Evolutionary conservation across 192 early-diverging fungal species (phyloP), one percentile per base, ranked within the genome.

Genomic region (Cetraspora pellucida): DNA sequence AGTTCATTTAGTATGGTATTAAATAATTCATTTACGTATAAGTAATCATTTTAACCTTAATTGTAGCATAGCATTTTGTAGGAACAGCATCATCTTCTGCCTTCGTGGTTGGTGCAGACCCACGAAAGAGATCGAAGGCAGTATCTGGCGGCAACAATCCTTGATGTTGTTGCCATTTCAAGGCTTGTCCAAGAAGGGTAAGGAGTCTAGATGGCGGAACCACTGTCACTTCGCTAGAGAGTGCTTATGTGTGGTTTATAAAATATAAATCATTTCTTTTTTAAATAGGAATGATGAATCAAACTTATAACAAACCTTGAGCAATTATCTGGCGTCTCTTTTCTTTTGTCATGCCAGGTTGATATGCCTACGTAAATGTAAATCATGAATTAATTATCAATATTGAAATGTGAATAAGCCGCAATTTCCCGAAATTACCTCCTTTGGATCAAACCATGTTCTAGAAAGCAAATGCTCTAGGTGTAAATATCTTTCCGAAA

Each of bases 141-240:
- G 87, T 82, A 70, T 93, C 91, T 1, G 90, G 87, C 3, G 90
- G 84, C 13, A 97, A 75, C 23, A 92, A 78, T 2, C 93, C 94
- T 77, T 96, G 92, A 31, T 91, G 81, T 27, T 91, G 86, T 79
- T 98, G 97, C 90, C 93, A 97, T 81, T 96, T 95, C 13, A 97
- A 75, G 0, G 94, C 82, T 78, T 99, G 96, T 0, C 93, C 92
- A 0, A 99, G 79, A 13, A 99, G 81, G 0, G 95, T 87, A 23
- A 99, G 80, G 17, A 99, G 85, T 27, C 97, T 90, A 2, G 90
- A 88, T 7, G 94, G 89, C 3, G 92, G 83, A 6, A 92, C 95
- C 3, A 89, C 87, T 0, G 89, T 89, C 17, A 96, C 89, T 69
- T 96, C 87, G 27, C 79, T 80, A 11, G 84, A 81, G 55, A 92